A percentile compares a stretch with the other conserved stretches of the same genome.
Conservation (phyloP, 2,329 filamentous ascomycete species). For the Aspergillus amoenus region DNA sequence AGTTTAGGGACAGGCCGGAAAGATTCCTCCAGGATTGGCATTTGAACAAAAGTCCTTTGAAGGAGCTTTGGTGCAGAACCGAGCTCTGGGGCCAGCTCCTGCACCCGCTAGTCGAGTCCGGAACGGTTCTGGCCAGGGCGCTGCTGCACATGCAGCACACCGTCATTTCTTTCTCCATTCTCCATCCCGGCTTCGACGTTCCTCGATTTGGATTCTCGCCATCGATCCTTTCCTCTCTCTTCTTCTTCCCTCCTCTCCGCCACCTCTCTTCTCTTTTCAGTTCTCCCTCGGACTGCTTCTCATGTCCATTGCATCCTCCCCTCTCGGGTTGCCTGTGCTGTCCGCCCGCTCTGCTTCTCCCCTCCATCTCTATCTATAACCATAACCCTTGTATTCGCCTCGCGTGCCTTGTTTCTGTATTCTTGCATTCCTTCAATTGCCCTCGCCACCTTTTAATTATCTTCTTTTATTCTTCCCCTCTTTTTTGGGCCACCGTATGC, state of each 20-base stretch:
- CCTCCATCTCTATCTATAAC: constrained; percentile 10
- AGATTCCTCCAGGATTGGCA: neutral
- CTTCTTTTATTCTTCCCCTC: constrained; percentile 1
- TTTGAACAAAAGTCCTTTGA: neutral
- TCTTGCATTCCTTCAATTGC: constrained; percentile 20
- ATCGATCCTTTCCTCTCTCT: constrained; percentile 21
- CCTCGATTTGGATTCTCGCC: constrained; percentile 19
- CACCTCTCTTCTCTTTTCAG: neutral
- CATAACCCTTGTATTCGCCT: constrained; percentile 10
- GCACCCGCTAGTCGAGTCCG: constrained; percentile 2
- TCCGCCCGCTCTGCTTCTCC: constrained; percentile 1
- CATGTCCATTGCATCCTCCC: constrained; percentile 8
- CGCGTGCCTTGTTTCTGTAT: constrained; percentile 11
- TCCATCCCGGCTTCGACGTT: neutral
- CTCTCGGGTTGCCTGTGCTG: constrained; percentile 8
- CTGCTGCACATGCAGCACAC: neutral
- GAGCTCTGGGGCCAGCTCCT: constrained; percentile 1
- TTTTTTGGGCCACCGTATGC: neutral
- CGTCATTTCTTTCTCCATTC: constrained; percentile 5
- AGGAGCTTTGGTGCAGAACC: constrained; percentile 1
- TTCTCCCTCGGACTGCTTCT: constrained; percentile 6
- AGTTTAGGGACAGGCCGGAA: neutral
- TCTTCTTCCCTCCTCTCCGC: neutral
- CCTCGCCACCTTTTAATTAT: constrained; percentile 13
- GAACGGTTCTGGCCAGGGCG: constrained; percentile 1